Evolutionary conservation across 805 yeast genomes (phyloP).

Genomic region (Candida pseudoglaebosa): DNA sequence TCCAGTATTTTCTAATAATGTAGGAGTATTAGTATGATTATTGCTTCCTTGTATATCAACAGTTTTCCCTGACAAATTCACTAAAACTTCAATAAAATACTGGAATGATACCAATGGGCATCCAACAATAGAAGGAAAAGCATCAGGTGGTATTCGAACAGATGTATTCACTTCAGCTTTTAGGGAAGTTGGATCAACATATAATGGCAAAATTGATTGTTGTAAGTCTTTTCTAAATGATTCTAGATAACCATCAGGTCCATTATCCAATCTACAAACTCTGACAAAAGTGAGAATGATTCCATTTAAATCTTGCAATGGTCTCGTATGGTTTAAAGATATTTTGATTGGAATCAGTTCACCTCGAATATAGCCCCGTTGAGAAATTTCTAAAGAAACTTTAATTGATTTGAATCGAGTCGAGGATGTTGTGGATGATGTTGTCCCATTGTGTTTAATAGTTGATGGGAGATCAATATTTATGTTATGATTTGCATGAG

Average conservation of each 20-base stretch:
- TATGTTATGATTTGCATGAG: background rate
- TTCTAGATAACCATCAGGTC: slow-evolving; percentile 57
- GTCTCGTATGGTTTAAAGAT: slow-evolving; percentile 63
- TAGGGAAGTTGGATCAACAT: slow-evolving; percentile 65
- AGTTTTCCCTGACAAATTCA: slow-evolving; percentile 69
- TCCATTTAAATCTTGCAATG: slow-evolving; percentile 66
- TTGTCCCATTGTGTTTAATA: background rate
- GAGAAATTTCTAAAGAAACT: slow-evolving; percentile 39
- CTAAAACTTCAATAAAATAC: slow-evolving; percentile 77
- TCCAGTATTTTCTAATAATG: slow-evolving; percentile 3
- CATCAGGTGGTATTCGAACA: slow-evolving; percentile 74
- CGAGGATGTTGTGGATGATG: slow-evolving; percentile 7
- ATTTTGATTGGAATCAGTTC: slow-evolving; percentile 74
- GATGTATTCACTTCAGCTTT: slow-evolving; percentile 56
- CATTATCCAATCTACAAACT: slow-evolving; percentile 62
- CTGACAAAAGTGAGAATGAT: slow-evolving; percentile 76
- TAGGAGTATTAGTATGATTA: slow-evolving; percentile 6
- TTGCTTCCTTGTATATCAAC: slow-evolving; percentile 24
- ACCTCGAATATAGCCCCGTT: slow-evolving; percentile 73
- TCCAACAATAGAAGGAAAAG: slow-evolving; percentile 78
- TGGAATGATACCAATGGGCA: slow-evolving; percentile 73
- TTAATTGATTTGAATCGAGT: slow-evolving; percentile 24
- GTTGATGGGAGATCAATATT: background rate
- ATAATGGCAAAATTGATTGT: slow-evolving; percentile 73
- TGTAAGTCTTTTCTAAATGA: slow-evolving; percentile 80